Evolutionary conservation across 139 green algal genomes (phyloP).

Genomic region (Nannochloris sp.): DNA sequence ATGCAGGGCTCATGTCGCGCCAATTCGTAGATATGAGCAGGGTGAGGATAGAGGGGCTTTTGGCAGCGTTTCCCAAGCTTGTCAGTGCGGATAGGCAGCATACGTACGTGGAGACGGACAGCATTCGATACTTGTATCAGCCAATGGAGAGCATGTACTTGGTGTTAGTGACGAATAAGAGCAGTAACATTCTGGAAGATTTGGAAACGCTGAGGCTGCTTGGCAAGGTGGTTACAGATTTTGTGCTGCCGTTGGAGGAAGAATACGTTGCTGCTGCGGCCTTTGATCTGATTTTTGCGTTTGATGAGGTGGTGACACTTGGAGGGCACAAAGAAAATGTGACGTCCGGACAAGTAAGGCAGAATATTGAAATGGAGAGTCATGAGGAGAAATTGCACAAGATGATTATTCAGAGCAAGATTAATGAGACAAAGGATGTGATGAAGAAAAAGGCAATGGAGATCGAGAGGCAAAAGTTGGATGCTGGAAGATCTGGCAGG

Average conservation of each 20-base stretch:
- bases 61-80: conserved; percentile 98
- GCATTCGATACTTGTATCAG: conserved; percentile 98
- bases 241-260: conserved; percentile 60
- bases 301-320: conserved; percentile 95
- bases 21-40: conserved; percentile 91
- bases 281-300: conserved; percentile 99
- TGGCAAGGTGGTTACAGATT: conserved; percentile 90
- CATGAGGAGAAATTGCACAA: conserved; percentile 99
- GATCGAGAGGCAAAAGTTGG: conserved; percentile 90
- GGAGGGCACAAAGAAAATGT: conserved; percentile 71
- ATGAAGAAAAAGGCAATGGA: conserved; percentile 94
- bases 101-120: conserved; percentile 98
- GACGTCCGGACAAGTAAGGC: conserved; percentile 63
- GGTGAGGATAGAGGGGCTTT: conserved; percentile 94
- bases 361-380: conserved; percentile 97
- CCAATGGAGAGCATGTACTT: conserved; percentile 96
- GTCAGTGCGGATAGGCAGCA: conserved; percentile 93
- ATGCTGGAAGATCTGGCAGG: conserved; percentile 27
- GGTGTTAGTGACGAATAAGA: conserved; percentile 96
- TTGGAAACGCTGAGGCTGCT: conserved; percentile 95
- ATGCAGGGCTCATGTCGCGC: conserved; percentile 87
- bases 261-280: conserved; percentile 68
- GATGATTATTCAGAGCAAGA: conserved; percentile 93
- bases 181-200: conserved; percentile 98
- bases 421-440: conserved; percentile 78